A percentile compares a stretch with the other conserved stretches of the same genome.
Evolutionary conservation across 2,329 filamentous ascomycete species (phyloP).

Genomic region (Hymenoscyphus infarciens): DNA sequence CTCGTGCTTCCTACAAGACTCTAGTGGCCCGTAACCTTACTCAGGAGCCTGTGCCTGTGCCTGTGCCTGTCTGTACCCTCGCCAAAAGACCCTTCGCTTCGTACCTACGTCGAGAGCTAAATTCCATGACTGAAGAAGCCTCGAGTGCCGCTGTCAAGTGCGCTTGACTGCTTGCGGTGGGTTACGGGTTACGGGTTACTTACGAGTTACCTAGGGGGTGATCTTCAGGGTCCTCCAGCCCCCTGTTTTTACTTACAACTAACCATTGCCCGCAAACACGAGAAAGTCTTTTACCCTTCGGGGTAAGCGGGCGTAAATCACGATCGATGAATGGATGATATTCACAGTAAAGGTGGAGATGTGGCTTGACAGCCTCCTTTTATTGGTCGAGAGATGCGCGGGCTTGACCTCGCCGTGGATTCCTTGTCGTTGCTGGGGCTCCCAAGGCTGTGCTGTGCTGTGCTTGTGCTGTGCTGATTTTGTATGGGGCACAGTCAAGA

Average conservation of each 20-base stretch:
- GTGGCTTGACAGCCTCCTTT: too few relatives aligned
- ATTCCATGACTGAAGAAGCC: too few relatives aligned
- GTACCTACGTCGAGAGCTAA: background rate
- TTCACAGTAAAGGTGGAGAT: too few relatives aligned
- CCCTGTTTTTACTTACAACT: background rate
- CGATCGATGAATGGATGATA: too few relatives aligned
- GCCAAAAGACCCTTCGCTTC: background rate
- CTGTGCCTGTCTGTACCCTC: too few relatives aligned
- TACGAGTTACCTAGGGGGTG: background rate
- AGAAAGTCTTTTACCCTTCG: background rate
- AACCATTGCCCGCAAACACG: background rate
- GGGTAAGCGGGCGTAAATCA: too few relatives aligned
- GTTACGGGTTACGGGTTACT: background rate
- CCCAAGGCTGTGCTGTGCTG: background rate
- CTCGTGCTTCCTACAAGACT: background rate
- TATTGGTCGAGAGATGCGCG: too few relatives aligned
- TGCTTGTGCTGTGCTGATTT: background rate
- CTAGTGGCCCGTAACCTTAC: background rate
- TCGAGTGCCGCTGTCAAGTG: too few relatives aligned
- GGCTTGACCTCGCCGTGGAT: background rate
- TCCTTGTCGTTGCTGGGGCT: background rate
- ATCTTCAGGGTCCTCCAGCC: conserved; percentile 4
- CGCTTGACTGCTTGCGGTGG: background rate
- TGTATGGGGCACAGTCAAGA: conserved; percentile 1
- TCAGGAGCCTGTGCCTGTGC: background rate